Evolutionary conservation across 2,329 filamentous ascomycete genomes (phyloP).

Genomic region (Talaromyces sp.): DNA sequence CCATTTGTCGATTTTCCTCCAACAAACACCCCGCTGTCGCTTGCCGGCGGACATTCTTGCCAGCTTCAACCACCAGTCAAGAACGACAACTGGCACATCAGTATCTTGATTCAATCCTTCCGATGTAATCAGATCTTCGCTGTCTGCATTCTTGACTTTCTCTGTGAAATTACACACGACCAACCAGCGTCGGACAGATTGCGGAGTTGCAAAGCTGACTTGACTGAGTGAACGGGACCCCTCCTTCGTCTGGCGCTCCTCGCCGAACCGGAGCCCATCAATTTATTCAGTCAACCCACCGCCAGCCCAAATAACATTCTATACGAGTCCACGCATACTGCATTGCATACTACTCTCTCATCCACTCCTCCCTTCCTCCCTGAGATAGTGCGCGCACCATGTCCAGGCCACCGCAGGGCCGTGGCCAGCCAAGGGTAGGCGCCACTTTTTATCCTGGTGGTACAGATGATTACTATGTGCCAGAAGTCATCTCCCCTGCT

Average conservation of each 20-base stretch:
- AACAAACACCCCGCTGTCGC: background rate
- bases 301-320: background rate
- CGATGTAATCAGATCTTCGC: background rate
- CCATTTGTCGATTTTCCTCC: background rate
- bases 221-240: background rate
- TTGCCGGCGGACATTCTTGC: slow-evolving; percentile 5
- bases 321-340: background rate
- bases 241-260: slow-evolving; percentile 3
- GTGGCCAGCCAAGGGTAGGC: slow-evolving; percentile 47
- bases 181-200: slow-evolving; percentile 6
- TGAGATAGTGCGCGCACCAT: slow-evolving; percentile 11
- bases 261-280: slow-evolving; percentile 4
- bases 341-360: slow-evolving; percentile 1
- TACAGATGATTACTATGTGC: slow-evolving; percentile 67
- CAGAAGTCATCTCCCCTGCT: slow-evolving; percentile 67
- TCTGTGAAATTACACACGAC: background rate
- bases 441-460: slow-evolving; percentile 69
- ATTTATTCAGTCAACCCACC: background rate
- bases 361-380: background rate
- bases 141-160: slow-evolving; percentile 8
- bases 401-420: slow-evolving; percentile 25
- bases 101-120: background rate
- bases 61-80: background rate
- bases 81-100: background rate
- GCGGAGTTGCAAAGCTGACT: background rate